Base-by-base conservation (phyloP, 2,329 filamentous ascomycete species). In the Pezicula carpinea region DNA sequence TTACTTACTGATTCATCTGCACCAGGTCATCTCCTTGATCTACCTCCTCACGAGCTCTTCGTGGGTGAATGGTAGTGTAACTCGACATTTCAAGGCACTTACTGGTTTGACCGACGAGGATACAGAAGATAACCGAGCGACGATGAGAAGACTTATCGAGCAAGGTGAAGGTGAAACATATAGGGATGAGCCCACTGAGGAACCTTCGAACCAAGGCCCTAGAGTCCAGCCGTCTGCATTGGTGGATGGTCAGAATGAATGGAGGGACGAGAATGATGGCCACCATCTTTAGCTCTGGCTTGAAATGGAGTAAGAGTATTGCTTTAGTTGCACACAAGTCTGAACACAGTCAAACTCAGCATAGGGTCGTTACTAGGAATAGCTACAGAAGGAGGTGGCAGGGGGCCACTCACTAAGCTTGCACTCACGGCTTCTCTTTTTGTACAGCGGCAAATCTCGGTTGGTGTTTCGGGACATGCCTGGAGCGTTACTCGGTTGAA, bases 191-290 rank as follows among this genome's bases (percentile, higher is more conserved):
- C 48, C 55, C 32, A n/a, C 19, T 15, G 33, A 39, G 29, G 22
- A 44, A 18, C 6, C 18, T 21, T 31, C 41, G 31, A 45, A 34
- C 29, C 50, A 50, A 35, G 50, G 51, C 10, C 53, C 59, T 18
- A 52, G 57, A 44, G 53, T 63, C 18, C 45, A 56, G 43, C 59
- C 59, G 17, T 61, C 54, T 14, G 47, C 39, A 5, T 40, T 63
- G 43, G 44, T 42, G 4, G 52, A 55, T 21, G 35, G 19, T 14
- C 46, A 42, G 11, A 55, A 59, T 40, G 53, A 53, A 15, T 60
- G 59, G 59, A 50, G 51, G 5, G 52, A 57, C 35, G 48, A 52
- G 21, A 38, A 29, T 4, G 13, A 29, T 29, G 26, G 26, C 13
- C 26, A 29, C 13, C 26, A 29, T 29, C 26, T 29, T 26, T 29